Evolutionary conservation across 116 monocot genomes (phyloP).

Genomic region (Iris pallida): DNA sequence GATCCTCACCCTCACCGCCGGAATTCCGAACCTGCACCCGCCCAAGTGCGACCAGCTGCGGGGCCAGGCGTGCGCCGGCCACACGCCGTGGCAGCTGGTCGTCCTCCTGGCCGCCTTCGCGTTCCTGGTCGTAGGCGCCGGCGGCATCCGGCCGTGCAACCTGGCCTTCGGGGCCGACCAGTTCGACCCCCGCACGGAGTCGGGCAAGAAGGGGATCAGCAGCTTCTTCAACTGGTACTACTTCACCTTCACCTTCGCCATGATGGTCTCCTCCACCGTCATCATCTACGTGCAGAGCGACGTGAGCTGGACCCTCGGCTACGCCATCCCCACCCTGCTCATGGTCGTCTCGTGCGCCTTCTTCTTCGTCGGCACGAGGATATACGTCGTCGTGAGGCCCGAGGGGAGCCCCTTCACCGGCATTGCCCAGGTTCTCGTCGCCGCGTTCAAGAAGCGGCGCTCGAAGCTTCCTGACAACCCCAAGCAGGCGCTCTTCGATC

Average conservation of each 20-base stretch:
- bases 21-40: conserved; percentile 40
- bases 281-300: conserved; percentile 71
- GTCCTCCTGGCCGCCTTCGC: conserved; percentile 31
- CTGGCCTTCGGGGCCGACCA: conserved; percentile 77
- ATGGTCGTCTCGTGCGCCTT: conserved; percentile 51
- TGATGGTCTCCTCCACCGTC: conserved; percentile 51
- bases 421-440: conserved; percentile 37
- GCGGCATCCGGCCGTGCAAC: conserved; percentile 70
- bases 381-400: conserved; percentile 54
- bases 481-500: conserved; percentile 29
- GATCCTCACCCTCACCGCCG: conserved; percentile 55
- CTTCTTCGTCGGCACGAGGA: conserved; percentile 44
- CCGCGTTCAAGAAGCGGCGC: conserved; percentile 32
- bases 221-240: conserved; percentile 97
- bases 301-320: conserved; percentile 58
- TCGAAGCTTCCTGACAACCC: conserved; percentile 24
- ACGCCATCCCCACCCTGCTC: conserved; percentile 44
- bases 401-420: conserved; percentile 64
- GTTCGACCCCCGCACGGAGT: conserved; percentile 53
- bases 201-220: conserved; percentile 38
- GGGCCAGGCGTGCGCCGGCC: conserved; percentile 20
- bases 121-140: conserved; percentile 48
- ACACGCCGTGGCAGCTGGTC: conserved; percentile 19
- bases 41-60: conserved; percentile 22
- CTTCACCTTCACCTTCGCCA: conserved; percentile 56